phyloP scores from a whole-genome alignment of 2,329 filamentous ascomycete species.

The Hypoxylon sp. region DNA sequence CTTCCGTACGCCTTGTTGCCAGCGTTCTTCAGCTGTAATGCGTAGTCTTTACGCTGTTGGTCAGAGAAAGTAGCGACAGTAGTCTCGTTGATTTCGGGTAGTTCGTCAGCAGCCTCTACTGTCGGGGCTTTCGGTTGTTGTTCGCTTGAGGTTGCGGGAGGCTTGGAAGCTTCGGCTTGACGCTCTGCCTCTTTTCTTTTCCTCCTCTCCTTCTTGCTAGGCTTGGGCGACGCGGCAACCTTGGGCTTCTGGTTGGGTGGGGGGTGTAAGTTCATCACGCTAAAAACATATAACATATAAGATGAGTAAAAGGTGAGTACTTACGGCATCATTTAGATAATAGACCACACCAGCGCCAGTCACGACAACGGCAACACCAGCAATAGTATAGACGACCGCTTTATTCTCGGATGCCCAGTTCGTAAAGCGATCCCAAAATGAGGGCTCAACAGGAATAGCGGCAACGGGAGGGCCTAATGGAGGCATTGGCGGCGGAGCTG shows the following conservation, averaged over 20 bases:
- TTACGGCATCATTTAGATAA: constrained; percentile 75
- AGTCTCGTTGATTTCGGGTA: constrained; percentile 72
- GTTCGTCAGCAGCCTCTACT: constrained; percentile 69
- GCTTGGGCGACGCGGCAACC: constrained; percentile 67
- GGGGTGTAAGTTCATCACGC: constrained; percentile 19
- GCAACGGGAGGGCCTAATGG: constrained; percentile 53
- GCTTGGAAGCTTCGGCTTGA: constrained; percentile 59
- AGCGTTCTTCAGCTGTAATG: constrained; percentile 89
- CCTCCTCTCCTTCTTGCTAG: constrained; percentile 88
- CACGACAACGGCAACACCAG: constrained; percentile 90
- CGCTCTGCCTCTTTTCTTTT: constrained; percentile 83
- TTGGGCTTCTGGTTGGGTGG: constrained; percentile 52
- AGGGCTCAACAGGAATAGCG: constrained; percentile 62
- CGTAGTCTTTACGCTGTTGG: constrained; percentile 84
- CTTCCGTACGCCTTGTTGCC: constrained; percentile 96
- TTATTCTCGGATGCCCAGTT: constrained; percentile 97
- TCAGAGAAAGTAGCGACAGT: constrained; percentile 60
- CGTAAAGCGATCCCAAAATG: constrained; percentile 88
- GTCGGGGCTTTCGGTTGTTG: constrained; percentile 59
- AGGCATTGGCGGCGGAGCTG: constrained; percentile 59
- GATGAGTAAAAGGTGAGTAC: constrained; percentile 39
- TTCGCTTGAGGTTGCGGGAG: constrained; percentile 47
- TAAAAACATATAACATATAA: constrained; percentile 11
- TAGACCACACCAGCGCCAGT: constrained; percentile 93
- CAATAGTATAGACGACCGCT: constrained; percentile 93